phyloP scores from a whole-genome alignment of 2,329 filamentous ascomycete species.

The Fusarium duplospermum region DNA sequence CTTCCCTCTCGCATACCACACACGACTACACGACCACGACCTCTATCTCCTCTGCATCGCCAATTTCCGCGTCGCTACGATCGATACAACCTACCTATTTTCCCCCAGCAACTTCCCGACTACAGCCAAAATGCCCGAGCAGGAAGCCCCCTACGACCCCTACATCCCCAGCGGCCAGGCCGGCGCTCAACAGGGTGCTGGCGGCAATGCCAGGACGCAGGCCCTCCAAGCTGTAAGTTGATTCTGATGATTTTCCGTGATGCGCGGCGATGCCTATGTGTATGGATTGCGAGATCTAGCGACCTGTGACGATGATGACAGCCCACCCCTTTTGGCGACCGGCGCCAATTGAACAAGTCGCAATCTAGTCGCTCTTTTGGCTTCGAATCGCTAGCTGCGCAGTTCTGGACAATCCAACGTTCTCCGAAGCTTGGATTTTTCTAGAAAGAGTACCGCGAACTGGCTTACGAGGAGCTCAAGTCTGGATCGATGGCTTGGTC shows the following conservation, averaged over 20 bases:
- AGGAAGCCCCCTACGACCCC: conserved; percentile 81
- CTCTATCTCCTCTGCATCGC: conserved; percentile 13
- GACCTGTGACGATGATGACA: conserved; percentile 25
- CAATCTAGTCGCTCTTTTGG: neutral
- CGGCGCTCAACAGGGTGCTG: conserved; percentile 55
- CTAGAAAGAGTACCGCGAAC: neutral
- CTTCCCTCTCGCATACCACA: conserved; percentile 37
- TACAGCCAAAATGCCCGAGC: conserved; percentile 61
- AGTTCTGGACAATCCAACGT: neutral
- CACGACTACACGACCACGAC: conserved; percentile 27
- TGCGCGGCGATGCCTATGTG: conserved; percentile 26
- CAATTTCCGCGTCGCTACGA: conserved; percentile 25
- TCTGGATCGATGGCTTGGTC: neutral
- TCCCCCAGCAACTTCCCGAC: neutral
- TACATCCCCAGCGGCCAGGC: conserved; percentile 82
- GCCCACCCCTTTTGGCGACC: conserved; percentile 4
- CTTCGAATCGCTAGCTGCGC: neutral
- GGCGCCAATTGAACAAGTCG: conserved; percentile 4
- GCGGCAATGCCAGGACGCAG: conserved; percentile 64
- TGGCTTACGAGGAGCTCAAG: neutral
- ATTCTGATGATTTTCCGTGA: conserved; percentile 23
- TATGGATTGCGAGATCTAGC: conserved; percentile 32
- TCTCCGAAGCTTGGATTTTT: neutral
- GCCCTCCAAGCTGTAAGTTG: conserved; percentile 85
- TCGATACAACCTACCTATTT: conserved; percentile 29